Base-by-base conservation (phyloP, 768 basidiomycete genomes). In the Galerina sulciceps region DNA sequence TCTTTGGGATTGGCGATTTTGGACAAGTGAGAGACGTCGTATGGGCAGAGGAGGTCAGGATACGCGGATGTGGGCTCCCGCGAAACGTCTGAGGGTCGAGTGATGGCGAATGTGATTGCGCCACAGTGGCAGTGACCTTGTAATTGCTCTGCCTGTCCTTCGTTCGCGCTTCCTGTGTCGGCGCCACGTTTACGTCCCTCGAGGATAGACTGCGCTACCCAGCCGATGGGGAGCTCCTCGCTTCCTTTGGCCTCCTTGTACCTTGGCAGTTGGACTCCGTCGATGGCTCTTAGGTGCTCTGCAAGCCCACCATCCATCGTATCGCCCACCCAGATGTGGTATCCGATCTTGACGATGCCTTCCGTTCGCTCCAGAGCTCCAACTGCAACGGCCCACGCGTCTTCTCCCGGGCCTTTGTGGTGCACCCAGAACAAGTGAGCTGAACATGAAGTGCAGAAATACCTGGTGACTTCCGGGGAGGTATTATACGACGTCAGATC, bases 231-330 rank as follows among this genome's bases (percentile, higher is more conserved):
- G 3, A 75, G 17, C 17, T 63, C 54, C 49, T 67, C 57, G 50
- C 61, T 64, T 11, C 61, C 63, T 6, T 46, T 38, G 2, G 43
- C 62, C 18, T 62, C 55, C 4, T 45, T 54, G 51, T 66, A 69
- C 34, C 70, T 52, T 17, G 61, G 58, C 26, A 75, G 56, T 23
- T 58, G 48, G 2, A 65, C 41, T 13, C 67, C 67, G 15, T 64
- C 62, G 15, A 65, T 46, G 1, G 22, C 41, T 18, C 50, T 57
- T 4, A 71, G 40, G 17, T 72, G 70, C 42, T 74, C 65, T 3
- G 72, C 71, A 6, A 74, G 40, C 1, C 74, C 74, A 0, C 74
- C 74, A 57, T 75, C 73, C n/a, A 71, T 34, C 0, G 74, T 74
- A 44, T 71, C 69, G 8, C 48, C 64, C 18, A 75, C 61, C 41